Evolutionary conservation across 108 stramenopile species (phyloP).

Genomic region (Conticribra weissflogii): DNA sequence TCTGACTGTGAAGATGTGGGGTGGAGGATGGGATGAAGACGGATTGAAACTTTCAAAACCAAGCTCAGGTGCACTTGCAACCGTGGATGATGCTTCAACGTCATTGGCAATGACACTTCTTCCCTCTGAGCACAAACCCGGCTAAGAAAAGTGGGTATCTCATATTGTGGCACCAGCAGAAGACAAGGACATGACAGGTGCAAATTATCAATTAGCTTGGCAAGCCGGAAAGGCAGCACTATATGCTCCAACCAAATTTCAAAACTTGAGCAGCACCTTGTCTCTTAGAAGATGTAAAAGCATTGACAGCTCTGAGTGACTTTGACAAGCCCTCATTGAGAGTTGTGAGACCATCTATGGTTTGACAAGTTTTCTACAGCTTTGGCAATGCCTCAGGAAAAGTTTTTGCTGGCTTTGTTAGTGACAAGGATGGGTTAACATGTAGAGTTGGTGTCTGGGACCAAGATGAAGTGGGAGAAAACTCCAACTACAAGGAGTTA

Average conservation of each 20-base stretch:
- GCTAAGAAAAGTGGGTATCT: not conserved
- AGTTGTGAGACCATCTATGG: no score
- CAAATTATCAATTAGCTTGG: not conserved
- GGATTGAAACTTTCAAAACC: conserved; percentile 46
- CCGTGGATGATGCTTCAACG: not conserved
- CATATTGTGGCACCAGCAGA: no score
- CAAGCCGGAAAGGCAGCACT: not conserved
- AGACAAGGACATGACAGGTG: conserved; percentile 2
- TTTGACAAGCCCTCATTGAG: no score
- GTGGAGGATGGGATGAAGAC: conserved; percentile 39
- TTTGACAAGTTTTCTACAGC: no score
- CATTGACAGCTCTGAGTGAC: no score
- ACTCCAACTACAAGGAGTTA: conserved; percentile 35
- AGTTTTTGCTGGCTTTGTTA: conserved; percentile 31
- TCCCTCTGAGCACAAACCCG: not conserved
- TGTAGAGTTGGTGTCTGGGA: conserved; percentile 26
- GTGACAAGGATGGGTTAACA: not conserved
- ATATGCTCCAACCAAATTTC: conserved; percentile 17
- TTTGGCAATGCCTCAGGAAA: conserved; percentile 58
- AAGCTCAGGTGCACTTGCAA: not conserved
- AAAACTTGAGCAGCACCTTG: conserved; percentile 28
- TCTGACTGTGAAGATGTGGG: conserved; percentile 45
- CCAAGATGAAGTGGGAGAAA: conserved; percentile 12
- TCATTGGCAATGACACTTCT: not conserved
- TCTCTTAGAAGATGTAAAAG: no score